Evolutionary conservation across 371 early-diverging fungal genomes (phyloP), one percentile per base, ranked within the genome.

Genomic region (Rhizopus delemar): DNA sequence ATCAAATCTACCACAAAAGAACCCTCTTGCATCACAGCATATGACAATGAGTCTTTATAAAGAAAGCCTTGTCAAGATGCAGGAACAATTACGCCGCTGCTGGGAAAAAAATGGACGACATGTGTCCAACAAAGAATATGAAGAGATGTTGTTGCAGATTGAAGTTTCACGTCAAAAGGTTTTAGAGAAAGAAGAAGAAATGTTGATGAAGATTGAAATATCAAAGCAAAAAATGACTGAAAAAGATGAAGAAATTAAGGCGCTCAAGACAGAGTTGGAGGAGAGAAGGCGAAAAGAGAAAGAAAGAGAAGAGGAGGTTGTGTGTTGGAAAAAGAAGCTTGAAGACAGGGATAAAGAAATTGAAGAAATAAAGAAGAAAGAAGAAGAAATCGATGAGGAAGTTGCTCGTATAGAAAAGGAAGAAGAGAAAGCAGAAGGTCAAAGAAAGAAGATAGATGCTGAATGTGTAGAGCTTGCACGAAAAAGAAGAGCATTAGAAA

Each of bases 1-100:
- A 69, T 87, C 88, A 57, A 98, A 98, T 65, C 88, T 90, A 57
- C 97, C 97, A 0, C 91, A 90, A 69, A 85, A 90, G 57, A 97
- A 97, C 65, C 87, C 88, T 64, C 57, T 57, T 4, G 89, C 86
- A 56, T 92, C 94, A 69, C 86, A 86, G 58, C 94, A 95, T 67
- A 89, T 87, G 52, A 95, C 95, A 8, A 86, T 90, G 61, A 84
- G 90, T 56, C 93, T 94, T 57, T 86, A 92, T 62, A 82, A 81
- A 56, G 82, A 91, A 68, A 88, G 89, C 6, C 88, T 92, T 34
- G 87, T 89, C 50, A 69, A 82, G 41, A 77, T 93, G 5, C 81
- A 84, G 57, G 62, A 65, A 2, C 85, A 88, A 39, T 49, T 88
- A 16, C 59, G 60, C 12, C 61, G 66, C 28, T 59, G 46, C 41